A percentile compares a stretch with the other conserved stretches of the same genome.
Evolutionary conservation across 805 yeast genomes (phyloP).

Genomic region (Candida ortonii): DNA sequence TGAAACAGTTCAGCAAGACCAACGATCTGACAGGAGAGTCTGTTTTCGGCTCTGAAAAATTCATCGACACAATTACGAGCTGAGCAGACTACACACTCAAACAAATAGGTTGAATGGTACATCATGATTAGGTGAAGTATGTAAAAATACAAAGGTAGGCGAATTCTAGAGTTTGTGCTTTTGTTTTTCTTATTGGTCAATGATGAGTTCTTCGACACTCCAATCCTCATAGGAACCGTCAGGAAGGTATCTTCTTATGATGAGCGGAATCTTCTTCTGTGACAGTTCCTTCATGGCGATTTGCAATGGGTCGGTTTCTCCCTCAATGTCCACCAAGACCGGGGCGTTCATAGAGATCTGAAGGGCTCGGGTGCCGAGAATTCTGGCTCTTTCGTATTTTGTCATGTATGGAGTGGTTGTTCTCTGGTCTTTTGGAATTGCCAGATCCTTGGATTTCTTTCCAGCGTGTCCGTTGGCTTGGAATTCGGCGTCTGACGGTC

Average conservation of each 20-base stretch:
- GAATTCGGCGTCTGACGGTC: slow-evolving; percentile 49
- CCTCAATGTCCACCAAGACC: slow-evolving; percentile 94
- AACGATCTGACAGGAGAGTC: slow-evolving; percentile 55
- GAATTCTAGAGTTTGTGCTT: no score
- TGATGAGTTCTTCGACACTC: slow-evolving; percentile 97
- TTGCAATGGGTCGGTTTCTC: slow-evolving; percentile 97
- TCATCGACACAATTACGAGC: slow-evolving; percentile 44
- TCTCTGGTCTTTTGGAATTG: slow-evolving; percentile 85
- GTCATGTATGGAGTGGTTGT: slow-evolving; percentile 99
- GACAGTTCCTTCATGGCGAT: slow-evolving; percentile 96
- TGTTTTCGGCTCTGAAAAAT: slow-evolving; percentile 58
- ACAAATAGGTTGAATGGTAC: neutral
- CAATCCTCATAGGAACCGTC: slow-evolving; percentile 97
- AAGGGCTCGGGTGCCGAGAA: slow-evolving; percentile 93
- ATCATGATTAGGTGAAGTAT: neutral
- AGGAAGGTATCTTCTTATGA: slow-evolving; percentile 92
- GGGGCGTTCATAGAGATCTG: slow-evolving; percentile 99
- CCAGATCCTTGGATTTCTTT: slow-evolving; percentile 45
- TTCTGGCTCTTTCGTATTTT: slow-evolving; percentile 96
- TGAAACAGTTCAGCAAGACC: slow-evolving; percentile 54
- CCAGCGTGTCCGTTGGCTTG: slow-evolving; percentile 34
- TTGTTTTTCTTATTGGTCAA: slow-evolving; percentile 54
- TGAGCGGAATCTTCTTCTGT: slow-evolving; percentile 92
- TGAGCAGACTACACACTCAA: slow-evolving; percentile 26
- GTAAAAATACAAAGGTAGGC: slow-evolving; percentile 5